These are phyloP conservation scores for Cucumis sativus DNA, from an alignment of 306 rosid genomes.

Conservation along the genomic window Cucumber_9930_V3 NC_026659.2:23743001-23743500, in stretches of 20 bases:
- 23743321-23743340: slow-evolving; percentile 89
- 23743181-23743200: slow-evolving; percentile 82
- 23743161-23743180: slow-evolving; percentile 70
- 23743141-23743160: slow-evolving; percentile 82
- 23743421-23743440: slow-evolving; percentile 86
- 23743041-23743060: slow-evolving; percentile 64
- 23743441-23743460: slow-evolving; percentile 83
- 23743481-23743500: slow-evolving; percentile 95
- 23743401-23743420: slow-evolving; percentile 82
- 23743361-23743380: slow-evolving; percentile 32
- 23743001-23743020: slow-evolving; percentile 1
- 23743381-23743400: slow-evolving; percentile 69
- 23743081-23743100: slow-evolving; percentile 31
- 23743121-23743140: slow-evolving; percentile 15
- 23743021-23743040: slow-evolving; percentile 18
- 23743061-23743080: slow-evolving; percentile 47
- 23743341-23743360: slow-evolving; percentile 65
- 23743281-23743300: slow-evolving; percentile 77
- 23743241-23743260: slow-evolving; percentile 84
- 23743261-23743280: slow-evolving; percentile 85
- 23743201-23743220: slow-evolving; percentile 65
- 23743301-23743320: slow-evolving; percentile 93
- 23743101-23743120: slow-evolving; percentile 47
- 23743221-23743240: slow-evolving; percentile 63
- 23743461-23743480: slow-evolving; percentile 83